Evolutionary conservation across 2,329 filamentous ascomycete genomes (phyloP).

Genomic region (Exophiala dermatitidis): DNA sequence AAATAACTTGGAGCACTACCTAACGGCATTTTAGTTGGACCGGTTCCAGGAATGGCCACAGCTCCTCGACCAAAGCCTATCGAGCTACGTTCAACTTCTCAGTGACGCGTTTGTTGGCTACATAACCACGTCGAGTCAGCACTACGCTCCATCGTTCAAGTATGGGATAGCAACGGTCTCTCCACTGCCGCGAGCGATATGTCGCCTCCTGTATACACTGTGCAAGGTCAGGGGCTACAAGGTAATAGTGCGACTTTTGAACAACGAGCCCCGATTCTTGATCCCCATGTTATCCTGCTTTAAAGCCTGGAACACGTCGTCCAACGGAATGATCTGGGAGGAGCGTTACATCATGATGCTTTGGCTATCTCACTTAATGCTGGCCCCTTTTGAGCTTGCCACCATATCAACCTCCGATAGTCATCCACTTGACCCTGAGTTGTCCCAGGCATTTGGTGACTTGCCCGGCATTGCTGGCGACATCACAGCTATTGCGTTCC

Average conservation of each 20-base stretch:
- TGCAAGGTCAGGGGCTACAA: conserved; percentile 94
- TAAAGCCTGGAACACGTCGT: conserved; percentile 22
- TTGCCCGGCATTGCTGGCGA: conserved; percentile 65
- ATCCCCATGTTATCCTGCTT: conserved; percentile 60
- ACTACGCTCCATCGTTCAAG: conserved; percentile 25
- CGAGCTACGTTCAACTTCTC: conserved; percentile 65
- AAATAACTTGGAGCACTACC: neutral
- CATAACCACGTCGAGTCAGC: conserved; percentile 25
- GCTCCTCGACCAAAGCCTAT: conserved; percentile 76
- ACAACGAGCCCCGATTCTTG: conserved; percentile 78
- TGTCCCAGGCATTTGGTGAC: conserved; percentile 45
- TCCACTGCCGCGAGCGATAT: conserved; percentile 63
- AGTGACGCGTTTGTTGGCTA: conserved; percentile 62
- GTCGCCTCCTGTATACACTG: conserved; percentile 74
- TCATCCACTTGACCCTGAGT: conserved; percentile 16
- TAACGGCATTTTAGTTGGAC: conserved; percentile 52
- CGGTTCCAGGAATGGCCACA: conserved; percentile 94
- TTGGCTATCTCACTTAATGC: conserved; percentile 76
- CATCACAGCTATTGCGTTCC: conserved; percentile 62
- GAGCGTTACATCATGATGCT: conserved; percentile 79
- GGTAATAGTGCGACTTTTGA: conserved; percentile 82
- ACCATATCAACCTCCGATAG: conserved; percentile 59
- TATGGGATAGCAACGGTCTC: conserved; percentile 34
- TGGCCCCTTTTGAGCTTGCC: conserved; percentile 82
- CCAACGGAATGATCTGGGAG: conserved; percentile 62